Base-by-base conservation (phyloP, 2,329 filamentous ascomycete species). In the Arthroderma uncinatum region DNA sequence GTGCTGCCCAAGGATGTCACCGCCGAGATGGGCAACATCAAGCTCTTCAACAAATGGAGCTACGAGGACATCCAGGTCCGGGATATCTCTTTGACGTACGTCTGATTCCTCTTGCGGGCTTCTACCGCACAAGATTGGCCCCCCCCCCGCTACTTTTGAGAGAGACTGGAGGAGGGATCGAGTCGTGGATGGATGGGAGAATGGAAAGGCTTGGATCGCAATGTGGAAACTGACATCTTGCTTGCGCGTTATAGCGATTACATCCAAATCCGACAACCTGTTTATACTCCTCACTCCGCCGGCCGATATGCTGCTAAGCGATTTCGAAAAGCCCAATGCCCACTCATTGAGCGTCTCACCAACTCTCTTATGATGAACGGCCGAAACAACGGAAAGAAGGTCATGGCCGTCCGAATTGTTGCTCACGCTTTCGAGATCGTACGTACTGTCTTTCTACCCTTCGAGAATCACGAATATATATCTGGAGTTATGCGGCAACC, bases 311-410 rank as follows among this genome's bases (percentile, higher is more conserved):
- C 93, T 75, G 84, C 86, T 80, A 98, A 98, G 90, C 87, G 94
- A 75, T 98, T 98, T 89, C 89, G 93, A 83, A 98, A 98, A 87
- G 93, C 94, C 76, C 94, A 97, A 85, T 98, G 93, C 89, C 93
- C 93, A 73, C 97, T 98, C 86, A 96, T 98, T 76, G 93, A 98
- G 88, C 92, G 93, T 77, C 86, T 98, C 71, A 98, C 93, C 84
- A 98, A 98, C 88, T 97, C 93, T 61, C 86, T 98, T 77, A 98
- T 98, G 94, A 97, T 97, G 92, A 95, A 98, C 86, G 93, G 93
- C 79, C 93, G 93, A 81, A 98, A 98, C 89, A 98, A 96, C 88
- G 93, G 93, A 80, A 98, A 98, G 88, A 98, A 98, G 89, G 86
- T 97, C 75, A 96, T 95, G 91, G 94, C 93, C 75, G 92, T 97